Evolutionary conservation across 768 basidiomycete genomes (phyloP), one percentile per base, ranked within the genome.

Genomic region (Pholiota molesta): DNA sequence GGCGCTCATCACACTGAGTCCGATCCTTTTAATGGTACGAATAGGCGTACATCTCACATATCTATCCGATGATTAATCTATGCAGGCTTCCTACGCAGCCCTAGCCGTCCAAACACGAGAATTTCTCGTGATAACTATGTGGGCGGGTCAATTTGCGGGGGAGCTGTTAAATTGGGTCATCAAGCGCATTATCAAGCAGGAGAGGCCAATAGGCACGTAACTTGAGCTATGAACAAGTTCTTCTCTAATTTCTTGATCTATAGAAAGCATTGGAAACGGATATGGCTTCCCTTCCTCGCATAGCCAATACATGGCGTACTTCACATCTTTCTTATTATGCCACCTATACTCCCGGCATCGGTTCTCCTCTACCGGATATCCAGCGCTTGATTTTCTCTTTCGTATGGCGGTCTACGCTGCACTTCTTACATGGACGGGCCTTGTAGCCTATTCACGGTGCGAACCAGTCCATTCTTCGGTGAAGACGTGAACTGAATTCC

Each of bases 201-300:
- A 85, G 23, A 81, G 93, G 49, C 93, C 93, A 0, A 74, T 76
- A 62, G 75, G 92, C 91, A 63, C 74, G 8, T 21, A 47, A 21
- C 8, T 52, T 55, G 13, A 47, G 17, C 54, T 28, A 21, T 47
- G 37, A 14, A 40, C 3, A 14, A 28, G 42, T 23, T 55, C 29
- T 45, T 37, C 33, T 21, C 17, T 58, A 35, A 23, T 52, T 47
- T 42, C 16, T 52, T 52, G 40, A 52, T 11, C 49, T 11, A 6
- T 67, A 89, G 89, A 80, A 45, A 81, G 79, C 59, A 72, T 85
- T 52, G 88, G 87, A 19, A 82, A 82, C 58, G 92, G 92, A 14
- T 94, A 93, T 69, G 93, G 92, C 7, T 94, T 94, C 67, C 93
- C 93, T 0, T 94, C 92, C 0, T 93, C 91, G 14, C 93, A 95